These are phyloP conservation scores for Crotalaria pallida DNA, from an alignment of 306 rosid genomes.

Conservation along the genomic window DNA sequence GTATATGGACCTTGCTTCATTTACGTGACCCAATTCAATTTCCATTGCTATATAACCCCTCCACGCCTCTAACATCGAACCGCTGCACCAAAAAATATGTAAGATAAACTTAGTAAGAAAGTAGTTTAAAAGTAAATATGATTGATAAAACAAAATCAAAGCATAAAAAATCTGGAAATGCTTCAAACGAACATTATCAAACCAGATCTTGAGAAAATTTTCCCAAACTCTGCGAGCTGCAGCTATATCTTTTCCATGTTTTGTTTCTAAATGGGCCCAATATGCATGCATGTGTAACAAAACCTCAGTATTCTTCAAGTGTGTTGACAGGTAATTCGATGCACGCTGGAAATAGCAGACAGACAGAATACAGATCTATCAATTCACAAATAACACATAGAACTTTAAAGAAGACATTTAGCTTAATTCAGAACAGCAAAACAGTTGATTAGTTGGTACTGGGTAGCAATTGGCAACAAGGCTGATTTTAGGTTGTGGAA, in stretches of 20 bases:
- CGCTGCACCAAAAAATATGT: constrained; percentile 38
- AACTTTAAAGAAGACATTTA: background rate
- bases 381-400: background rate
- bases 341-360: constrained; percentile 55
- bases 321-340: constrained; percentile 69
- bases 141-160: constrained; percentile 3
- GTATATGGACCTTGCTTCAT: constrained; percentile 76
- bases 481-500: too few relatives aligned
- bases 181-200: constrained; percentile 18
- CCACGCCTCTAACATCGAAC: constrained; percentile 86
- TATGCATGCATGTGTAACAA: constrained; percentile 67
- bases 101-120: background rate
- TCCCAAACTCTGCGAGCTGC: constrained; percentile 96
- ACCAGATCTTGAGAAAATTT: constrained; percentile 78
- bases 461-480: too few relatives aligned
- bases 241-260: constrained; percentile 49
- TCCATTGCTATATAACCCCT: constrained; percentile 75
- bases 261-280: constrained; percentile 85
- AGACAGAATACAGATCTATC: constrained; percentile 26
- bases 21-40: constrained; percentile 58
- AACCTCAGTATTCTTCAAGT: constrained; percentile 67
- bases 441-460: too few relatives aligned
- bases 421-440: background rate
- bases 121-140: background rate
- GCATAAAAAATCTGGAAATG: constrained; percentile 6